Evolutionary conservation across 768 basidiomycete species (phyloP), one percentile per base, ranked within the genome.

Genomic region (Russula emetica): DNA sequence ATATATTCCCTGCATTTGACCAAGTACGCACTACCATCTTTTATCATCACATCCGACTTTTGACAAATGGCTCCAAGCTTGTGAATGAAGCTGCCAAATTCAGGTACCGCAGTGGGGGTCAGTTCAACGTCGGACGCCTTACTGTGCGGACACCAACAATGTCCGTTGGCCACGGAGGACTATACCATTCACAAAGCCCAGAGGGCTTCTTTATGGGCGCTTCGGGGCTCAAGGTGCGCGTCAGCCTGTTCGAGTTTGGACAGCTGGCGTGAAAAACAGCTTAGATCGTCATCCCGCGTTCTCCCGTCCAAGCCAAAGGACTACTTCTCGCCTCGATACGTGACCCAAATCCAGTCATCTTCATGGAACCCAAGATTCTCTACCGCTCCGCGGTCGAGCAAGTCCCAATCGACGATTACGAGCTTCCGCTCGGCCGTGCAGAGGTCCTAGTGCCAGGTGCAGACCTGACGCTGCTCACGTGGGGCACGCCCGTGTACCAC

Each of bases 51-150:
- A 36, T 61, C 20, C 38, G 16, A 18, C 26, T 11, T 34, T 28
- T 60, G 61, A 65, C 58, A 30, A 16, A 45, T 47, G 4, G 44
- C 32, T 50, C 42, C 10, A 59, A 94, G 89, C 79, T 97, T 24
- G 93, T 97, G 45, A 97, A 96, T 67, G 94, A 98, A 77, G 94
- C 93, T 1, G 94, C 95, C 42, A 98, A 98, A 75, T 85, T 88
- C 67, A 82, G 93, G 40, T 98, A 93, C 72, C 90, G 93, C 32
- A 92, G 92, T 26, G 93, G 91, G 36, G 92, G 92, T 0, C 79
- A 82, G 56, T 94, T 82, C 74, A 85, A 90, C 62, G 87, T 86
- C n/a, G 93, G 94, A 24, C 83, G 84, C 6, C 77, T 94, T 24
- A 94, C 91, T 0, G 83, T 94, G 55, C 84, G 91, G 28, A 86